Base-by-base conservation (phyloP, 169 alveolate genomes). In the Besnoitia besnoiti region DNA sequence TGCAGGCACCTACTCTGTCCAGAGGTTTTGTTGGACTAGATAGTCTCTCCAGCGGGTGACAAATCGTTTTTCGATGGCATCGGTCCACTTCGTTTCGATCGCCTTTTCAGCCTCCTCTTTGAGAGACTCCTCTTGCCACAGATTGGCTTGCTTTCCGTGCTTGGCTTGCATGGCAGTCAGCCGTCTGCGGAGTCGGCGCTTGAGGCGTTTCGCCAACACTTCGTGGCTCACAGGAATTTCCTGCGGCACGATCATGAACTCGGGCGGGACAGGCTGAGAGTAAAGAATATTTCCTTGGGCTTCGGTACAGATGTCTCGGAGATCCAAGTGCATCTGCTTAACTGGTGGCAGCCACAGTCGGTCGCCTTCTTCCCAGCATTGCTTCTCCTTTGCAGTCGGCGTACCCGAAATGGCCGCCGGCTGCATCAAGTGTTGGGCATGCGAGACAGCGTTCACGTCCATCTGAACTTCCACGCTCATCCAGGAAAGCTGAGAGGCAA, bases 291-390 rank as follows among this genome's bases (percentile, higher is more conserved):
- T 39, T 1, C 84, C 84, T 12, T 73, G 84, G 30, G 84, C 46
- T 73, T 33, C 46, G 5, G 84, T 73, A 44, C 84, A 73, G 12
- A 33, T 39, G 84, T 73, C 84, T 39, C 84, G 84, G 16, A 73
- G 84, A 73, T 73, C 84, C 46, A 73, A 73, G 84, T 73, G 84
- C 84, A 73, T 33, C 46, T 73, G 84, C 84, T 33, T 73, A 2
- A 73, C 46, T 21, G 84, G 46, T 24, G 84, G 84, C 16, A 73
- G 21, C 84, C 84, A 73, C 49, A 73, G 40, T 4, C 84, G 40
- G 46, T 73, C 84, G 19, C 84, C 84, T 30, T 73, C 84, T 0
- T 16, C 84, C 84, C 19, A 73, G 46, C 84, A 73, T 0, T 7
- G 30, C 3, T 24, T 33, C 84, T 73, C 84, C 33, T 5, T 12